A percentile compares a stretch with the other conserved stretches of the same genome.
These are phyloP conservation scores for Penicillium simplicissimum DNA, from an alignment of 495 filamentous ascomycete species.

Conservation along the genomic window DNA sequence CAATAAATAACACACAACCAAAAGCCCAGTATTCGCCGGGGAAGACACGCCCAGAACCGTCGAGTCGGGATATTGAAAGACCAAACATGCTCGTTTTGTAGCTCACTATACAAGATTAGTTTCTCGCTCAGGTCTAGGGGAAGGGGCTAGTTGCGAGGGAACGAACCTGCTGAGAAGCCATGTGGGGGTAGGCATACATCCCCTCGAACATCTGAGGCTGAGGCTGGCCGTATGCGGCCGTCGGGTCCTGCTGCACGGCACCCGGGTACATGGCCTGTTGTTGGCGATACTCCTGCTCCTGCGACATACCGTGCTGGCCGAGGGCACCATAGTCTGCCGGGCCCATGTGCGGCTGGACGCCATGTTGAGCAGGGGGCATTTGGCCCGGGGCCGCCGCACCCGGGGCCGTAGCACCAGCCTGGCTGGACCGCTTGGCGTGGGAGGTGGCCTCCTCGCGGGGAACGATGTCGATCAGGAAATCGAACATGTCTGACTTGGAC, in stretches of 20 bases:
- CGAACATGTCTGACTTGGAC: conserved; percentile 98
- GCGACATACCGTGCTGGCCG: conserved; percentile 61
- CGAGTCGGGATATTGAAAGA: conserved; percentile 23
- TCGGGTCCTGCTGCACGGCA: conserved; percentile 70
- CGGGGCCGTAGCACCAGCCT: conserved; percentile 55
- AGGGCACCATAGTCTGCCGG: conserved; percentile 66
- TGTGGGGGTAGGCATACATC: conserved; percentile 80
- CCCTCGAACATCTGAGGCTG: conserved; percentile 81
- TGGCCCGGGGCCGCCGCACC: conserved; percentile 50
- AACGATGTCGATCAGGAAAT: conserved; percentile 98
- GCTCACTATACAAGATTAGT: conserved; percentile 15
- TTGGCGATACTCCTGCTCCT: conserved; percentile 78
- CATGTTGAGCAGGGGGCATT: conserved; percentile 61
- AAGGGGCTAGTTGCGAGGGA: not conserved
- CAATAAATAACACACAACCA: conserved; percentile 9
- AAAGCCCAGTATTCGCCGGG: conserved; percentile 26
- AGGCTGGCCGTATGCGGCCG: conserved; percentile 69
- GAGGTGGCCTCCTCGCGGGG: conserved; percentile 88
- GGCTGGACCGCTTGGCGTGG: conserved; percentile 75
- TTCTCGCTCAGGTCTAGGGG: not conserved
- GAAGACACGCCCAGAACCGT: conserved; percentile 13
- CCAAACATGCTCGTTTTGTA: conserved; percentile 5
- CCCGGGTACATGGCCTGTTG: conserved; percentile 75
- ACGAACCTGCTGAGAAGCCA: conserved; percentile 84
- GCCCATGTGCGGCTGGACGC: conserved; percentile 61